Evolutionary conservation across 192 early-diverging fungal species (phyloP).

Genomic region (Coemansia sp.): DNA sequence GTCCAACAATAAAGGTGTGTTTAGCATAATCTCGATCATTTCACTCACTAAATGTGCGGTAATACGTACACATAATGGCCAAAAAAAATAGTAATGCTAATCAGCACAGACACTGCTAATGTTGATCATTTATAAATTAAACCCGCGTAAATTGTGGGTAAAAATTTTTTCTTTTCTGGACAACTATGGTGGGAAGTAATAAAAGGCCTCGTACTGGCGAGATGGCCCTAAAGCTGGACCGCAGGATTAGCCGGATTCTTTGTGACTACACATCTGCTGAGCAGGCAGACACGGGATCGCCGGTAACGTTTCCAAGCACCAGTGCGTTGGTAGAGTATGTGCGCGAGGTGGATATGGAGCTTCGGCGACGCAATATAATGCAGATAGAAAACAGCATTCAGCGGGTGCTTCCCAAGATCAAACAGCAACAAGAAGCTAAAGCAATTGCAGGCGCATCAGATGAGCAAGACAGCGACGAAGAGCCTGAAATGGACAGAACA

Average conservation of each 20-base stretch:
- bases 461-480: constrained; percentile 24
- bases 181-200: constrained; percentile 27
- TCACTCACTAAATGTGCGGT: too few species aligned
- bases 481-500: constrained; percentile 25
- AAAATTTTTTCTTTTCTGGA: too few species aligned
- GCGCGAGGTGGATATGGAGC: constrained; percentile 19
- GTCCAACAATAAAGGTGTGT: too few species aligned
- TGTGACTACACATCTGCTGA: constrained; percentile 18
- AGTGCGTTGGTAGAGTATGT: constrained; percentile 29
- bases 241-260: constrained; percentile 21
- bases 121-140: too few species aligned
- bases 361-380: constrained; percentile 17
- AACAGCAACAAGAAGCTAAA: constrained; percentile 5
- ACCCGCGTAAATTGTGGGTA: too few species aligned
- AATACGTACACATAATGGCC: too few species aligned
- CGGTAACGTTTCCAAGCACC: constrained; percentile 18
- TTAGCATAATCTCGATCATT: too few species aligned
- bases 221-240: constrained; percentile 28
- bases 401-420: constrained; percentile 27
- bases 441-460: neutral
- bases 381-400: constrained; percentile 36
- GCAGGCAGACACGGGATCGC: constrained; percentile 11
- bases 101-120: too few species aligned
- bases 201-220: constrained; percentile 32
- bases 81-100: too few species aligned